Base-by-base conservation (phyloP, 331 rosid genomes). In the Prunus yedoensis region DNA sequence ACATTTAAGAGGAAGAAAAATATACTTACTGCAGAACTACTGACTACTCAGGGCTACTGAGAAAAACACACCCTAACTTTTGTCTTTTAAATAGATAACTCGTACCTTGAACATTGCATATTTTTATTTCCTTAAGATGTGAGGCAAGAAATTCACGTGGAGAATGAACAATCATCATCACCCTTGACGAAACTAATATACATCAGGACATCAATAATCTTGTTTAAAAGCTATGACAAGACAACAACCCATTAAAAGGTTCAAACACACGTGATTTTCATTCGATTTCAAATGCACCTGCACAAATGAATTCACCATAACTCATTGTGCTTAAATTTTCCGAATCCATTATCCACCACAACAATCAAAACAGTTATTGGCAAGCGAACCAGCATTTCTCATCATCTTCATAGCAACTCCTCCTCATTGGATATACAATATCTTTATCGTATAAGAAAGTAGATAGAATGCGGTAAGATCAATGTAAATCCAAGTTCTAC, bases 141-240 rank as follows among this genome's bases (percentile, higher is more conserved):
- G 41, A 69, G 59, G 32, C 49, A 3, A 47, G 47, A 61, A 28
- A 61, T 47, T 47, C 4, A 45, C 8, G 10, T 9, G 38, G 16
- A 49, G 46, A 68, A 73, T 59, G 16, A 11, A 45, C 25, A 43
- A 25, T 73, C 77, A 73, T 73, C 57, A 61, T 73, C 57, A 61
- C 58, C 25, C 50, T 50, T 13, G 32, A 45, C 8, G 11, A 73
- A 57, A 10, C 16, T 30, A n/a, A 38, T 25, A 6, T 43, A 43
- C 21, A 17, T n/a, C 45, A 8, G 60, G 11, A 56, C 43, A 58
- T n/a, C 8, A 27, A 13, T 6, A 58, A 68, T 17, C 68, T 47
- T 67, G 51, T 68, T 53, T 7, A 47, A 66, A 68, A 25, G 38
- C 21, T 41, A 74, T 12, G 45, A 61, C 50, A 74, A 38, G 27